Base-by-base conservation (phyloP, 192 early-diverging fungal species). In the Podila horticola region DNA sequence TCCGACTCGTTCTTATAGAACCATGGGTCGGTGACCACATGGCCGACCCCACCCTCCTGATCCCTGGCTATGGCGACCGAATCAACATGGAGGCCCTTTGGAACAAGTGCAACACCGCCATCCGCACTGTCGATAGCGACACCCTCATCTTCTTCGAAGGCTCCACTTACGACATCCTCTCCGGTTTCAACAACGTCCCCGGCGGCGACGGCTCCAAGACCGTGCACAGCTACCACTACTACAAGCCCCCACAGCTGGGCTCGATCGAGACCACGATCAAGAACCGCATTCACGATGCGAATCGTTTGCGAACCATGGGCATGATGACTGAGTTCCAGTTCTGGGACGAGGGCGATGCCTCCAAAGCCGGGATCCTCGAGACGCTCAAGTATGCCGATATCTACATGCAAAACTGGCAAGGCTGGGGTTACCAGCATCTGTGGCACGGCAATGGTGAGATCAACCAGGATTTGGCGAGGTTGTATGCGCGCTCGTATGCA, bases 81-180 rank as follows among this genome's bases (percentile, higher is more conserved):
- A 66, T 67, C 4, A 89, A 79, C 13, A 79, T 91, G 70, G 84
- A 90, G 55, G 74, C 82, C 3, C 79, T 92, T 26, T 86, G 88
- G 85, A 84, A 87, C 69, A 73, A 67, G 48, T 85, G 85, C 11
- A 86, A 74, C 20, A 41, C 82, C 1, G 76, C 74, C 9, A 89
- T 92, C 48, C 84, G 89, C 20, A 66, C 77, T 19, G 88, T 88
- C 11, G 86, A 90, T 31, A 84, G 75, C 29, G 81, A 85, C 29
- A 86, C 87, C 2, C 50, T 92, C 33, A 69, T 92, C 29, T 86
- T 84, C 59, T 92, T 90, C 66, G 89, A 90, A 62, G 88, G 86
- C 31, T 76, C 82, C 3, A 89, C 89, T 9, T 90, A 72, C 58
- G 89, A 89, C 69, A 83, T 84, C 28, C 52, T 72, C 2, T 69